phyloP scores from a whole-genome alignment of 1,284 basidiomycete species.

The Sporisorium exsertum region DNA sequence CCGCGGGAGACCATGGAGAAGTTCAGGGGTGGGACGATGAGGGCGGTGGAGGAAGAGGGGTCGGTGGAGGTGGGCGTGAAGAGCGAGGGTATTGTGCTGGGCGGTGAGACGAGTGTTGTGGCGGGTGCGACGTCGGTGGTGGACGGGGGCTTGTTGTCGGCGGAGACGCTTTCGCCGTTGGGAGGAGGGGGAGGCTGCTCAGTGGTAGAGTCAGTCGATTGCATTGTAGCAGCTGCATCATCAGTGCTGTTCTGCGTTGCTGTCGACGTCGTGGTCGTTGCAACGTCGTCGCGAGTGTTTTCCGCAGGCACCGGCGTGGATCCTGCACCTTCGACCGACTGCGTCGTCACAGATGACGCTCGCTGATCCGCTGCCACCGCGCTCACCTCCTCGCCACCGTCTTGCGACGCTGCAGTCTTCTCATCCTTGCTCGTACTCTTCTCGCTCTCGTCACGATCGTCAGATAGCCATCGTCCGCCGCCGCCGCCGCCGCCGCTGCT shows the following conservation, averaged over 20 bases:
- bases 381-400: not conserved
- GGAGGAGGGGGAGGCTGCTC: not conserved
- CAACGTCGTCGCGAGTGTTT: not conserved
- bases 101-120: not conserved
- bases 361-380: not conserved
- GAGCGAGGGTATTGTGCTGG: not conserved
- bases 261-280: not conserved
- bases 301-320: not conserved
- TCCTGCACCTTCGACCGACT: not conserved
- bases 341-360: not conserved
- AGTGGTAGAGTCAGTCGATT: not conserved
- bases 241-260: not conserved
- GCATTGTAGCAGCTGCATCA: not conserved
- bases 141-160: not conserved
- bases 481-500: not conserved
- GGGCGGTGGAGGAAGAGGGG: slow-evolving; percentile 13
- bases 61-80: not conserved
- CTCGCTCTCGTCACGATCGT: slow-evolving; percentile 25
- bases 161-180: not conserved
- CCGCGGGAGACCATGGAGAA: slow-evolving; percentile 66
- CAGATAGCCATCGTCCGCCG: slow-evolving; percentile 31
- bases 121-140: not conserved
- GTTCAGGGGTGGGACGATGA: slow-evolving; percentile 67
- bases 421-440: not conserved
- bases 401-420: not conserved